Evolutionary conservation across 2,329 filamentous ascomycete species (phyloP), one percentile per base, ranked within the genome.

Genomic region (Zalaria obscura): DNA sequence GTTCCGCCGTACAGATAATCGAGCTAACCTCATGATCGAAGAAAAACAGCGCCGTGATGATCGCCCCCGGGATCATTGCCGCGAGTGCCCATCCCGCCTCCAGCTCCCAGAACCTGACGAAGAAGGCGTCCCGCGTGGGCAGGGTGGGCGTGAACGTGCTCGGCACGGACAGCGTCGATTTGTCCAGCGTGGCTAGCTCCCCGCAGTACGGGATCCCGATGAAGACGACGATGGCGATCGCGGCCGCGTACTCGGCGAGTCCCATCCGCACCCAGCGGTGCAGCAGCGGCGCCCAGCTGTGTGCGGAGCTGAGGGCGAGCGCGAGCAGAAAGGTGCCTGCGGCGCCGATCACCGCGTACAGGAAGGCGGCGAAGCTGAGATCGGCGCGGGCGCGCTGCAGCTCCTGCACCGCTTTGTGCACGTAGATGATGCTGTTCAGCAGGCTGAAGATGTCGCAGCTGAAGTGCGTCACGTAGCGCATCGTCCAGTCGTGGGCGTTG

Each of bases 21-120:
- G 72, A 78, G 53, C 75, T 79, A 40, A 80, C 77, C 54, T 81
- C 78, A 50, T 80, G 77, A 46, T 81, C 77, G 53, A 80, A 80
- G 60, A 76, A 80, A 62, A 80, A 81, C n/a, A 80, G 66, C 0
- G 76, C 65, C 0, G 76, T 80, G 43, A 80, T 75, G 47, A 81
- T 79, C 31, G 71, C 57, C 0, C 75, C 77, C 0, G 76, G 76
- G 2, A 80, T 67, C 35, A 79, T 69, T 27, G 77, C 72, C 4
- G 72, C 66, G 50, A 79, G 75, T 3, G 78, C 65, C 74, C 76
- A 80, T 5, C 55, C 56, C 1, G 75, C 52, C 2, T 73, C 70
- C 1, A 80, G 54, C 42, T 73, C 65, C 77, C 76, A 80, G 55
- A 80, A 80, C 37, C 67, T 59, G 35, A 80, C 74, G 46, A 80